A percentile compares a stretch with the other conserved stretches of the same genome.
Conservation (phyloP, 192 early-diverging fungal species). For the Backusella sp. region DNA sequence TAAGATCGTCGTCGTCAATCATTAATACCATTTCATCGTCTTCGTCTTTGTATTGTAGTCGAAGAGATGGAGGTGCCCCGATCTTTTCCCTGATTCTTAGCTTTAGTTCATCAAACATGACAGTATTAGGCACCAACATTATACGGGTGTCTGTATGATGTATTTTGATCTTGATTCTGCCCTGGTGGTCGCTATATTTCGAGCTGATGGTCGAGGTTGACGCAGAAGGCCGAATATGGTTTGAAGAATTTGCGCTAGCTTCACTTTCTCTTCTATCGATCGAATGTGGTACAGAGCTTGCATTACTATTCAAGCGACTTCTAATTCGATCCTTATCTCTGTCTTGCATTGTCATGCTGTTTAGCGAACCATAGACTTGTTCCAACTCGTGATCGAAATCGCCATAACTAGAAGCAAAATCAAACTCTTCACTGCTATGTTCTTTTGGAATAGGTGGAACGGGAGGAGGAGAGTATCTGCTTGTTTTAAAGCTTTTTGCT, state of each 20-base stretch:
- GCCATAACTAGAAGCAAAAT: constrained; percentile 6
- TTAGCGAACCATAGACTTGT: constrained; percentile 18
- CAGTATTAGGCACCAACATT: constrained; percentile 50
- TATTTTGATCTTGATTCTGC: constrained; percentile 59
- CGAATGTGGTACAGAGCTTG: not conserved
- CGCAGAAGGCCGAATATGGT: not conserved
- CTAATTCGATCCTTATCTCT: constrained; percentile 16
- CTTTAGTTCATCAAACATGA: constrained; percentile 52
- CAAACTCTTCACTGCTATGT: not conserved
- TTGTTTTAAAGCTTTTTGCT: constrained; percentile 20
- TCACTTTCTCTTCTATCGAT: constrained; percentile 10
- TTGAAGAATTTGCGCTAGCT: not conserved
- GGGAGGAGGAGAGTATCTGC: constrained; percentile 19
- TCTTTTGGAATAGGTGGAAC: constrained; percentile 30
- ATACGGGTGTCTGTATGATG: constrained; percentile 67
- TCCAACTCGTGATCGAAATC: constrained; percentile 17
- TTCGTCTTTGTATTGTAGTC: constrained; percentile 84
- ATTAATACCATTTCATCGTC: constrained; percentile 81
- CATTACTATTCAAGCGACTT: constrained; percentile 17
- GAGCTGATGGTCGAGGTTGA: constrained; percentile 10
- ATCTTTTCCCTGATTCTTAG: constrained; percentile 62
- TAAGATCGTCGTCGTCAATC: constrained; percentile 88
- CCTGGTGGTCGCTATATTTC: not conserved
- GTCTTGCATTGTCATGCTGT: constrained; percentile 5
- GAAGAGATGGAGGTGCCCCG: constrained; percentile 39